Evolutionary conservation across 225 moss, liverwort and hornwort genomes (phyloP), one percentile per base, ranked within the genome.

Genomic region (Polytrichum commune): DNA sequence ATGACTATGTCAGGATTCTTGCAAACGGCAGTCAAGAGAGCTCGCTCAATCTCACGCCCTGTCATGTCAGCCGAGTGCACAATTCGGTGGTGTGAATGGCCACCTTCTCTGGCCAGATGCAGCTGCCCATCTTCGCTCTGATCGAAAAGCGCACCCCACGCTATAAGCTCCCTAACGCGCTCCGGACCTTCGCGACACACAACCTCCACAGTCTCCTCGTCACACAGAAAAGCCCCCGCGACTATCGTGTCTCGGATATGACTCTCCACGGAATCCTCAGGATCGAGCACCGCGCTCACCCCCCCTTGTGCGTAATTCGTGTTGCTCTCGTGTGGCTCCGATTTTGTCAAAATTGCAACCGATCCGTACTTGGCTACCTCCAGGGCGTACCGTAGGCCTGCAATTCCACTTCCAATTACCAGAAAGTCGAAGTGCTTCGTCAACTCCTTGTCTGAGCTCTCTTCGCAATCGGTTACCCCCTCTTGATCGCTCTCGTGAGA

Each of bases 31-130:
- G 93, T 80, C 68, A 98, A 75, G 32, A 95, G 82, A 19, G 89
- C 98, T 76, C 98, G 88, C 77, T 98, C 95, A 54, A 98, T 98
- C 85, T 98, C 98, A 54, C 93, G 78, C 53, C 98, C 98, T 5
- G 98, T 98, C 98, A 95, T 95, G 74, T 98, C 98, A 61, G 95
- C 98, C 68, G 98, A 91, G 74, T 98, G 98, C 6, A 98, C 98
- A 70, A 98, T 98, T 54, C 98, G 89, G 76, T 98, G 95, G 73
- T 98, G 98, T 61, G 98, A 98, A 70, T 98, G 98, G 22, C 98
- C 98, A 67, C 98, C 98, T 74, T 98, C 98, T 68, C 95, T 82
- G 53, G 95, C 98, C 57, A 98, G 82, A 77, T 98, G 98, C 33
- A 98, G 69, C 80, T 98, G 98, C 23, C 98, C 98, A 77, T 98